Conservation (phyloP, 306 rosid genomes). For the Corylus heterophylla region DNA sequence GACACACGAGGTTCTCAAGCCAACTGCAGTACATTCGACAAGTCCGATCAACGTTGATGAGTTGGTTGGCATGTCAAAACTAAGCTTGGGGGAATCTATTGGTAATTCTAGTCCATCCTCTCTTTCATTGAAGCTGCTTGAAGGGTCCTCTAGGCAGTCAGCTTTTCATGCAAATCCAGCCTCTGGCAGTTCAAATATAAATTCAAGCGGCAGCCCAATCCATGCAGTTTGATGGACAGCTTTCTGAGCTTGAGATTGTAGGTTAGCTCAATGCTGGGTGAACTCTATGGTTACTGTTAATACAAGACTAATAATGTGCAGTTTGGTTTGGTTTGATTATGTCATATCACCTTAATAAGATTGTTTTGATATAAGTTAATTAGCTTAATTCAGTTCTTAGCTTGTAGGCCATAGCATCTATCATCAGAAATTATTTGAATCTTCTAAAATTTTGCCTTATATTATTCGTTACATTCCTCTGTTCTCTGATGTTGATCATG, state of each 20-base stretch:
- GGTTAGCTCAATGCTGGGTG: slow-evolving; percentile 27
- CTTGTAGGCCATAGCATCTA: slow-evolving; percentile 54
- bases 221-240: slow-evolving; percentile 63
- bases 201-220: slow-evolving; percentile 67
- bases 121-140: slow-evolving; percentile 65
- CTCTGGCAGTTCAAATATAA: slow-evolving; percentile 58
- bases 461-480: slow-evolving; percentile 30
- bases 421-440: slow-evolving; percentile 38
- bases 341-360: slow-evolving; percentile 45
- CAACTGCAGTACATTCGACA: slow-evolving; percentile 89
- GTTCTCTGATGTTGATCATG: slow-evolving; percentile 42
- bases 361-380: slow-evolving; percentile 23
- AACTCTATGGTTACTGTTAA: slow-evolving; percentile 33
- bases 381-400: slow-evolving; percentile 49
- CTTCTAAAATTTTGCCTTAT: slow-evolving; percentile 33
- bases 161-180: slow-evolving; percentile 90
- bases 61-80: slow-evolving; percentile 92
- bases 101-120: slow-evolving; percentile 72
- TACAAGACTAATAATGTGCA: slow-evolving; percentile 44
- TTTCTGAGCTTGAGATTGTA: slow-evolving; percentile 34
- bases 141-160: slow-evolving; percentile 92
- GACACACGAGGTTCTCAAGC: slow-evolving; percentile 80
- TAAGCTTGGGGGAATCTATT: slow-evolving; percentile 80
- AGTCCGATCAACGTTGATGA: slow-evolving; percentile 87
- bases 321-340: slow-evolving; percentile 49